These are phyloP conservation scores for Dryas integrifolia DNA, from an alignment of 331 rosid genomes.

Conservation along the genomic window DNA sequence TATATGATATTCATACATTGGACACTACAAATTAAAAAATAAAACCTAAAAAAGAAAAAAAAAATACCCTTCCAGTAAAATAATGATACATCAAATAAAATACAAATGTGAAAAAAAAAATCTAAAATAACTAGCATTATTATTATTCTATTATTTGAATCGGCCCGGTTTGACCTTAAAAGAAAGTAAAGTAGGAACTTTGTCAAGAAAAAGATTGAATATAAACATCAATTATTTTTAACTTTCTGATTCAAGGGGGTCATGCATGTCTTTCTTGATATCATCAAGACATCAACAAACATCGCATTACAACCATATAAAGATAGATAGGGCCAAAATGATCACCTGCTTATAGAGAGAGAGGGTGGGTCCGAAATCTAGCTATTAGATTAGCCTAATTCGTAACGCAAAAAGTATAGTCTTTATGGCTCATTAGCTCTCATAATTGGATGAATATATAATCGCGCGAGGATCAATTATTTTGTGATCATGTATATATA, in stretches of 20 bases:
- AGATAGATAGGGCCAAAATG: background rate
- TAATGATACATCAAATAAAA: too few relatives aligned
- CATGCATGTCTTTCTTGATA: constrained; percentile 19
- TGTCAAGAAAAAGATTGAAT: constrained; percentile 18
- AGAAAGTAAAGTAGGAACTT: constrained; percentile 7
- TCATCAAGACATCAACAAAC: background rate
- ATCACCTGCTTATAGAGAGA: background rate
- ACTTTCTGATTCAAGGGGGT: background rate
- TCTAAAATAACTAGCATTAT: too few relatives aligned
- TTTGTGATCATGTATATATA: too few relatives aligned
- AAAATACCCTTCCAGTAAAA: too few relatives aligned
- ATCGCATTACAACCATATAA: background rate
- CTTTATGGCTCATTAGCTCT: too few relatives aligned
- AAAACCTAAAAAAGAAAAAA: too few relatives aligned
- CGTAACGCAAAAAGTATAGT: background rate
- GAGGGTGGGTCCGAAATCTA: background rate
- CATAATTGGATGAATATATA: too few relatives aligned
- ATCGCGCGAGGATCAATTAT: too few relatives aligned
- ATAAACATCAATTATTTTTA: background rate
- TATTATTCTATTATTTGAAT: constrained; percentile 23
- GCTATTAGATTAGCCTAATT: background rate
- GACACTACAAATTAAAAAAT: too few relatives aligned
- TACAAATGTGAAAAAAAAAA: too few relatives aligned
- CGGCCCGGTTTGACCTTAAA: constrained; percentile 26
- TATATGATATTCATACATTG: too few relatives aligned